phyloP scores from a whole-genome alignment of 768 basidiomycete species.

The Tricholoma terreum region DNA sequence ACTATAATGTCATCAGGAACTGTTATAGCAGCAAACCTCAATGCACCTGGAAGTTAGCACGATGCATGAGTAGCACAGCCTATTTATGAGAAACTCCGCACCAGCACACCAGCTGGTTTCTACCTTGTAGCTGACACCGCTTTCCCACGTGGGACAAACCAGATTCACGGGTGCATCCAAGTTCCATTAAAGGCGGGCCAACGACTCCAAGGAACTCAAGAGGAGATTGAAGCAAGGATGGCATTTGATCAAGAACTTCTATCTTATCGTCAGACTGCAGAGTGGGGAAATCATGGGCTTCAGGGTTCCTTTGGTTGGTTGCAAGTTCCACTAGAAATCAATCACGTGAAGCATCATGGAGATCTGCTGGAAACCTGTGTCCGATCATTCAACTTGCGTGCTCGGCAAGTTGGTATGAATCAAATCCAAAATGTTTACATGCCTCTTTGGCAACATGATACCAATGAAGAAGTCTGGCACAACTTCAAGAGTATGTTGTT shows the following conservation, averaged over 20 bases:
- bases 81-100: slow-evolving; percentile 28
- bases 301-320: slow-evolving; percentile 42
- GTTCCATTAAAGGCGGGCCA: slow-evolving; percentile 32
- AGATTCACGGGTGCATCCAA: slow-evolving; percentile 20
- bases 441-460: slow-evolving; percentile 32
- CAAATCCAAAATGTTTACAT: slow-evolving; percentile 41
- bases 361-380: slow-evolving; percentile 34
- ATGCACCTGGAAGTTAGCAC: slow-evolving; percentile 42
- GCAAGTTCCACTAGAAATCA: too few species aligned
- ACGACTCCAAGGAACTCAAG: slow-evolving; percentile 10
- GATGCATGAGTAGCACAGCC: slow-evolving; percentile 32
- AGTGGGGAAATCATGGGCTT: slow-evolving; percentile 43
- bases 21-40: background rate
- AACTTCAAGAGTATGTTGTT: slow-evolving; percentile 37
- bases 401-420: slow-evolving; percentile 34
- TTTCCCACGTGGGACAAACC: slow-evolving; percentile 30
- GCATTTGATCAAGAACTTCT: slow-evolving; percentile 34
- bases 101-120: slow-evolving; percentile 28
- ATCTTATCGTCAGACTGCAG: slow-evolving; percentile 40
- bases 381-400: slow-evolving; percentile 33
- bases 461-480: slow-evolving; percentile 32
- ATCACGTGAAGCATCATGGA: slow-evolving; percentile 17
- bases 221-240: slow-evolving; percentile 20
- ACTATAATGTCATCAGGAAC: background rate
- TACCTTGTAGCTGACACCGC: slow-evolving; percentile 39